Evolutionary conservation across 2,329 filamentous ascomycete genomes (phyloP).

Genomic region (Paraphoma chrysanthemicola): DNA sequence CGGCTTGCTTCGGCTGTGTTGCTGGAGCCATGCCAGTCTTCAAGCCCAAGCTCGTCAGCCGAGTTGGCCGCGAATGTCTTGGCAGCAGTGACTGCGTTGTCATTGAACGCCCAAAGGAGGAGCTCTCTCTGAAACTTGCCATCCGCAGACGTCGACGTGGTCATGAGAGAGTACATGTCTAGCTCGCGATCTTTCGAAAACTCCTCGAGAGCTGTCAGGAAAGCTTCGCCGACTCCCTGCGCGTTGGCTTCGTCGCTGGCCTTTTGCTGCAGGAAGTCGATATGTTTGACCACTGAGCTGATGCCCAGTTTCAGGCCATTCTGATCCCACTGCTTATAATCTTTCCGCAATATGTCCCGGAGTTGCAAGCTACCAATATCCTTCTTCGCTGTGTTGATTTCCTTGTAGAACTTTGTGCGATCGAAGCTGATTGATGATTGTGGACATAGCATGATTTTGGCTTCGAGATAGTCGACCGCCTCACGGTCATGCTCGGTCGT

Average conservation of each 20-base stretch:
- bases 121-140: constrained; percentile 70
- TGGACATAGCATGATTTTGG: constrained; percentile 53
- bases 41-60: constrained; percentile 61
- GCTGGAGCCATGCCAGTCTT: constrained; percentile 59
- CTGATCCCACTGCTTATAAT: constrained; percentile 80
- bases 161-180: constrained; percentile 74
- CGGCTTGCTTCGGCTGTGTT: constrained; percentile 48
- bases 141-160: constrained; percentile 61
- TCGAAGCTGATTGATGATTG: constrained; percentile 56
- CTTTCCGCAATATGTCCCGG: constrained; percentile 76
- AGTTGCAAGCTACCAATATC: constrained; percentile 68
- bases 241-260: constrained; percentile 52
- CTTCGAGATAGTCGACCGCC: constrained; percentile 67
- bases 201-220: constrained; percentile 58
- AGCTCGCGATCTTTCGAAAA: constrained; percentile 66
- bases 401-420: constrained; percentile 63
- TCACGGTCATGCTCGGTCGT: constrained; percentile 67
- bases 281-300: constrained; percentile 67
- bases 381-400: constrained; percentile 70
- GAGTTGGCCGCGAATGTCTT: constrained; percentile 61
- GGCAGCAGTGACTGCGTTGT: constrained; percentile 58
- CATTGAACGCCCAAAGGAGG: constrained; percentile 68
- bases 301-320: constrained; percentile 67
- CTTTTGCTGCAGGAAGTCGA: constrained; percentile 66
- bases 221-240: constrained; percentile 36